Percentiles rank a stretch among this genome's conserved stretches.
Evolutionary conservation across 805 yeast species (phyloP).

Genomic region (Ogataea nakhonphanomensis): DNA sequence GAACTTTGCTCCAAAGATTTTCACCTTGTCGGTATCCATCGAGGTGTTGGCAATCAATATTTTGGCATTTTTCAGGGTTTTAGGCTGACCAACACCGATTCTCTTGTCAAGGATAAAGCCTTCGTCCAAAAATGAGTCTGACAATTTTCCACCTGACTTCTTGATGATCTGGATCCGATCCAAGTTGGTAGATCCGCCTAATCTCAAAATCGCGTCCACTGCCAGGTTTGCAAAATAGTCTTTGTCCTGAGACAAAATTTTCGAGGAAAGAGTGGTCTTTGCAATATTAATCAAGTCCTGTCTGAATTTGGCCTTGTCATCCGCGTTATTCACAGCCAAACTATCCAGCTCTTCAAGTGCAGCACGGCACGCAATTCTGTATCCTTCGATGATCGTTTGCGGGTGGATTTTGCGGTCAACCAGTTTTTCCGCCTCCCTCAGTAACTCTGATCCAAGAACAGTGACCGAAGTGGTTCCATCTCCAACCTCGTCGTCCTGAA

Average conservation of each 20-base stretch:
- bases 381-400: conserved; percentile 95
- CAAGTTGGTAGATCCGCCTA: conserved; percentile 81
- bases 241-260: conserved; percentile 92
- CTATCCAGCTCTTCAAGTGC: conserved; percentile 78
- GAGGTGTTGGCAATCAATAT: conserved; percentile 94
- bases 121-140: conserved; percentile 92
- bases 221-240: conserved; percentile 85
- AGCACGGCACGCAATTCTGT: conserved; percentile 80
- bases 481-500: conserved; percentile 98
- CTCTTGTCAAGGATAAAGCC: conserved; percentile 90
- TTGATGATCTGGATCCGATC: conserved; percentile 92
- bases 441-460: conserved; percentile 81
- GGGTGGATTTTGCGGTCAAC: conserved; percentile 95
- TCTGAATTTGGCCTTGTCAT: conserved; percentile 56
- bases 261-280: conserved; percentile 88
- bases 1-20: conserved; percentile 96
- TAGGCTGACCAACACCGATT: conserved; percentile 94
- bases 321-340: conserved; percentile 71
- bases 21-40: conserved; percentile 95
- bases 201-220: conserved; percentile 87
- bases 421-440: conserved; percentile 91
- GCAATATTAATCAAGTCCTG: conserved; percentile 83
- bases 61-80: conserved; percentile 73
- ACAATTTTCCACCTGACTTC: conserved; percentile 86
- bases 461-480: conserved; percentile 98